Conservation (phyloP, 164 flowering plant species). For the Vitis rotundifolia region DNA sequence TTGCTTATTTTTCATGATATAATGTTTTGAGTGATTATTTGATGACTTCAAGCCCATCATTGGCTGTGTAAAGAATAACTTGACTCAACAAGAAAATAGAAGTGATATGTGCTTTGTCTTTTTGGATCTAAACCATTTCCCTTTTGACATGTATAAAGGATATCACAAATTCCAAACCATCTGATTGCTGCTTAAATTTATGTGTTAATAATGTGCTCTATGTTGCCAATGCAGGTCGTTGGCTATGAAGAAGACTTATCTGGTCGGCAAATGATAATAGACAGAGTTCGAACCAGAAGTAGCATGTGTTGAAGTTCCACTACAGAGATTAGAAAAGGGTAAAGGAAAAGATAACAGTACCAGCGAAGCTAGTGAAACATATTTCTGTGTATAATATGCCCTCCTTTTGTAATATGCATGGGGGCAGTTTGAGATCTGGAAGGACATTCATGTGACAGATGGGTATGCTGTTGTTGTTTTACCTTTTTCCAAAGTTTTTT, state of each 20-base stretch:
- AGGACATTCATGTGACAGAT: too few species aligned
- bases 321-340: background rate
- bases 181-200: too few species aligned
- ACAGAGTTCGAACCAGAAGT: conserved; percentile 70
- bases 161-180: too few species aligned
- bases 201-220: background rate
- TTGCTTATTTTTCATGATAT: background rate
- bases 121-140: background rate
- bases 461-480: too few species aligned
- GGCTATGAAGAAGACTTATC: conserved; percentile 92
- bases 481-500: too few species aligned
- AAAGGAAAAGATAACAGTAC: background rate
- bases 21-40: background rate
- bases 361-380: too few species aligned
- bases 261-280: conserved; percentile 92
- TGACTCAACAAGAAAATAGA: too few species aligned
- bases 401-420: too few species aligned
- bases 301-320: conserved; percentile 44
- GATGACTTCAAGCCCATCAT: too few species aligned
- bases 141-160: background rate
- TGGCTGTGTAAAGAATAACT: too few species aligned
- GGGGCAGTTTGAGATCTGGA: too few species aligned
- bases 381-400: too few species aligned
- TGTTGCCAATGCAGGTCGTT: conserved; percentile 68
- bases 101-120: background rate